phyloP scores from a whole-genome alignment of 2,329 filamentous ascomycete species.

The Trichoderma sp. region DNA sequence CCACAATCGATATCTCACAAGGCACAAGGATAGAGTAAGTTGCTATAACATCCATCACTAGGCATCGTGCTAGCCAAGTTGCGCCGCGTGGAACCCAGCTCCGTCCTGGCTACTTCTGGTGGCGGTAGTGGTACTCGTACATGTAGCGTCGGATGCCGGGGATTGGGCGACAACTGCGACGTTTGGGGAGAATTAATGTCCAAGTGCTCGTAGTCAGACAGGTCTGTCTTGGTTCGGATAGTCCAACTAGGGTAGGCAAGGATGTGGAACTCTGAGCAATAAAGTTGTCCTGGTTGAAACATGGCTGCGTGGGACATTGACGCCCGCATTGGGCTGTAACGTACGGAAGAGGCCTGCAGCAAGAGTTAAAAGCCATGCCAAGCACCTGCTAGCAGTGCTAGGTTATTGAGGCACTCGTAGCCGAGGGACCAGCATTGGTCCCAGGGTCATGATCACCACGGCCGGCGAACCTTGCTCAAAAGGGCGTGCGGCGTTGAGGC shows the following conservation, averaged over 20 bases:
- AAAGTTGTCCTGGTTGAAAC: constrained; percentile 7
- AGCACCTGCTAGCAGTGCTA: background rate
- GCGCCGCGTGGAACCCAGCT: background rate
- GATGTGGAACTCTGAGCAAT: constrained; percentile 8
- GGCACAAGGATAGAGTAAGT: background rate
- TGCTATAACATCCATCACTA: background rate
- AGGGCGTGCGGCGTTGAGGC: background rate
- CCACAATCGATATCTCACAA: background rate
- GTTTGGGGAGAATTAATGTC: background rate
- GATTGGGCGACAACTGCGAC: background rate
- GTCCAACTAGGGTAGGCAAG: background rate
- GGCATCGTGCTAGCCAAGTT: background rate
- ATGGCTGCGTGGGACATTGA: constrained; percentile 5
- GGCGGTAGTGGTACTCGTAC: background rate
- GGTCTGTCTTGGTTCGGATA: constrained; percentile 1
- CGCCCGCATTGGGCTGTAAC: constrained; percentile 10
- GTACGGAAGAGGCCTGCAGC: background rate
- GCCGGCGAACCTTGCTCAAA: constrained; percentile 2
- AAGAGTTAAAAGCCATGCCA: background rate
- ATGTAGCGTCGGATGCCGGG: background rate
- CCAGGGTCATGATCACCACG: background rate
- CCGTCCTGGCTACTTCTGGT: background rate
- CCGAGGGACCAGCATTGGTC: background rate
- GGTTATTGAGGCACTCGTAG: background rate
- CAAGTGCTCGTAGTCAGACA: background rate